These are phyloP conservation scores for Tetrapisispora nanseiensis DNA, from an alignment of 805 yeast genomes.

Conservation along the genomic window DNA sequence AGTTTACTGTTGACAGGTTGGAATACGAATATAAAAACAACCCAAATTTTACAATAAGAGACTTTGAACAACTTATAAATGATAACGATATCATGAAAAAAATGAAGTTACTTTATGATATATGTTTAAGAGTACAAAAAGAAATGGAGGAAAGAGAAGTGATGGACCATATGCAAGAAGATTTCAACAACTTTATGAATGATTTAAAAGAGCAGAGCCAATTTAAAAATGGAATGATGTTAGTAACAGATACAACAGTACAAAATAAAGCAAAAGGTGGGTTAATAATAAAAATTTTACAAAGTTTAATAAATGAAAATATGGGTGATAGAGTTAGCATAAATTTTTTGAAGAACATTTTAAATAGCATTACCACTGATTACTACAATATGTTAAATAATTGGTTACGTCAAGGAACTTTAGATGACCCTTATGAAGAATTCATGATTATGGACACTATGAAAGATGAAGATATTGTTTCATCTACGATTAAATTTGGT, in stretches of 20 bases:
- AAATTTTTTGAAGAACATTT: slow-evolving; percentile 40
- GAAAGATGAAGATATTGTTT: slow-evolving; percentile 8
- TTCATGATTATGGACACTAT: slow-evolving; percentile 51
- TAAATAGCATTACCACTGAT: slow-evolving; percentile 48
- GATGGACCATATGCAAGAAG: slow-evolving; percentile 27
- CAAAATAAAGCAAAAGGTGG: slow-evolving; percentile 68
- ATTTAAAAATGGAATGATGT: slow-evolving; percentile 28
- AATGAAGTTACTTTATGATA: slow-evolving; percentile 48
- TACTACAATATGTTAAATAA: slow-evolving; percentile 59
- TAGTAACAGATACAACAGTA: slow-evolving; percentile 40
- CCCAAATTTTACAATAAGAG: slow-evolving; percentile 46
- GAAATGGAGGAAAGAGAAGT: slow-evolving; percentile 35
- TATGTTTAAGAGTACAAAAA: slow-evolving; percentile 41
- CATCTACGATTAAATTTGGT: slow-evolving; percentile 25
- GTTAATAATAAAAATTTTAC: slow-evolving; percentile 50
- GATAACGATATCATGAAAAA: slow-evolving; percentile 29
- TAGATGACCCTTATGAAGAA: slow-evolving; percentile 75
- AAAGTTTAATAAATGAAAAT: slow-evolving; percentile 42
- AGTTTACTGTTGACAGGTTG: slow-evolving; percentile 32
- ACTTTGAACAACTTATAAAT: slow-evolving; percentile 43
- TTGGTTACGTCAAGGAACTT: slow-evolving; percentile 72
- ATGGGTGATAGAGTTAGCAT: slow-evolving; percentile 57
- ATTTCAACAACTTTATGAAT: slow-evolving; percentile 36
- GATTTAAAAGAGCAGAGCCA: slow-evolving; percentile 33
- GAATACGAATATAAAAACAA: slow-evolving; percentile 45